These are phyloP conservation scores for Stephania cephalantha DNA, from an alignment of 164 flowering plant species.

Conservation along the genomic window DNA sequence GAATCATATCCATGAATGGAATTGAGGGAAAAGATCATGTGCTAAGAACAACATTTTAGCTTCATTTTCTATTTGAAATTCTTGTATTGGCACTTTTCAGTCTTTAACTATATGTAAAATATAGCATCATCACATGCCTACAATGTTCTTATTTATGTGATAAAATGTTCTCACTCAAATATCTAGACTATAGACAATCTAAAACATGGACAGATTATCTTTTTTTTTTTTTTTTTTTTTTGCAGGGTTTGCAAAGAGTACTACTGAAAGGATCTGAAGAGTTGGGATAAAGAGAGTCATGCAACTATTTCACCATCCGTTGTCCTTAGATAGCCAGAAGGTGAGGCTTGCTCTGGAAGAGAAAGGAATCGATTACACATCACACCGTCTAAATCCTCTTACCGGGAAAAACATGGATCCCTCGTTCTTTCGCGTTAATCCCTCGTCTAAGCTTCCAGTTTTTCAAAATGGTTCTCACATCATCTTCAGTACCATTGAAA, in stretches of 20 bases:
- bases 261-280: background rate
- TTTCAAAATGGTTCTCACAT: constrained; percentile 82
- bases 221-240: background rate
- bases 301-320: constrained; percentile 96
- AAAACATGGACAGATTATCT: background rate
- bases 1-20: no score
- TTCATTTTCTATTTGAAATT: no score
- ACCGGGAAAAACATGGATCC: constrained; percentile 88
- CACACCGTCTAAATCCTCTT: constrained; percentile 78
- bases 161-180: background rate
- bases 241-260: background rate
- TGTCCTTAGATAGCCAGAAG: constrained; percentile 84
- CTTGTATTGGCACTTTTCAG: background rate
- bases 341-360: constrained; percentile 95
- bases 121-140: no score
- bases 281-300: constrained; percentile 34
- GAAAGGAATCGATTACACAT: constrained; percentile 78
- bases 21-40: no score
- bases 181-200: background rate
- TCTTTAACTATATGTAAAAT: background rate
- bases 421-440: constrained; percentile 73
- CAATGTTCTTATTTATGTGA: no score
- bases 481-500: constrained; percentile 65
- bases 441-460: constrained; percentile 73
- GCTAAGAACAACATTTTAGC: no score